A percentile compares a stretch with the other conserved stretches of the same genome.
Evolutionary conservation across 2,329 filamentous ascomycete genomes (phyloP).

Genomic region (Fusarium armeniacum): DNA sequence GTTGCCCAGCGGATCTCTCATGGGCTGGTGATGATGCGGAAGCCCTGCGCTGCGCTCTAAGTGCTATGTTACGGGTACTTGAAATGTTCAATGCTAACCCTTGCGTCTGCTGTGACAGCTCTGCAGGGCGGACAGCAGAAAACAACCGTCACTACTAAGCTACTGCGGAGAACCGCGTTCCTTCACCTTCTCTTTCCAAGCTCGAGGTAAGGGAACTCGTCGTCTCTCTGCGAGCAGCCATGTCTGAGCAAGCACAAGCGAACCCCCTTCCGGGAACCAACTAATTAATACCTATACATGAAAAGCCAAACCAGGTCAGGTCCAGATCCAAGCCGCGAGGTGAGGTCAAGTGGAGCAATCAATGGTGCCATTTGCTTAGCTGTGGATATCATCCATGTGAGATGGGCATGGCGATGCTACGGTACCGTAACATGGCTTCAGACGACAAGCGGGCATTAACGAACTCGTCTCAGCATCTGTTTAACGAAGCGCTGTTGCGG

Average conservation of each 20-base stretch:
- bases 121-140: constrained; percentile 26
- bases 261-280: constrained; percentile 32
- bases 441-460: constrained; percentile 36
- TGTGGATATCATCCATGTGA: constrained; percentile 38
- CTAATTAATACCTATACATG: constrained; percentile 18
- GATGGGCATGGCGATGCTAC: constrained; percentile 28
- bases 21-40: constrained; percentile 22
- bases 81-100: constrained; percentile 19
- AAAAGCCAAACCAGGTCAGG: constrained; percentile 43
- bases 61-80: background rate
- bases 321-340: constrained; percentile 9
- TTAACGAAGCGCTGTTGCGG: constrained; percentile 21
- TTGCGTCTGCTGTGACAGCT: constrained; percentile 24
- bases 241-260: constrained; percentile 20
- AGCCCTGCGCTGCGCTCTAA: constrained; percentile 2
- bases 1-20: constrained; percentile 20
- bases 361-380: constrained; percentile 50
- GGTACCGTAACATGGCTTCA: constrained; percentile 15
- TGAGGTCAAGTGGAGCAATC: constrained; percentile 48
- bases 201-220: constrained; percentile 1
- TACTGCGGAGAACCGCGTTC: constrained; percentile 11
- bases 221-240: constrained; percentile 18
- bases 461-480: constrained; percentile 37
- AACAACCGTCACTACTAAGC: constrained; percentile 2
- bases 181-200: background rate